Evolutionary conservation across 495 filamentous ascomycete genomes (phyloP), one percentile per base, ranked within the genome.

Genomic region (Cairneyella variabilis): DNA sequence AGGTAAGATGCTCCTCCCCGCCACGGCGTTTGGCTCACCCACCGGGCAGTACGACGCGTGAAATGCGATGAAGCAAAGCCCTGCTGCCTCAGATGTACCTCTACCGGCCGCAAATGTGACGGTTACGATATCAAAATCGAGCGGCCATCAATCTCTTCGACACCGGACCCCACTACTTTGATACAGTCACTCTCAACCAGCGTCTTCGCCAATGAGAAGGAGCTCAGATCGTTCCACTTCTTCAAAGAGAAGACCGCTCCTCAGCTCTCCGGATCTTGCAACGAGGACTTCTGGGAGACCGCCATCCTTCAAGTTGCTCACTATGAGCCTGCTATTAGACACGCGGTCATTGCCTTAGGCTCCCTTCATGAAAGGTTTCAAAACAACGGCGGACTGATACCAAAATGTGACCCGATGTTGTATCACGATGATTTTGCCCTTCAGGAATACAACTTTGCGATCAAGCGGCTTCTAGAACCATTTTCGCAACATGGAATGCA

Each of bases 241-340:
- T 61, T 61, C 25, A 3, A 26, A 6, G 12, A 50, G 6, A 37
- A 17, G 16, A 61, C 58, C 16, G 53, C 44, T 21, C 41, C 48
- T 3, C 53, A 61, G 21, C 50, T 83, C 10, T 69, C 69, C 8
- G 73, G 75, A 9, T 62, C 61, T 23, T 79, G 76, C 53, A 59
- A 56, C 41, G 72, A 68, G 3, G 54, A 46, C 0, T 73, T 80
- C 32, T 83, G 79, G 79, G 62, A 72, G 11, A 65, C 48, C 2
- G 62, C 77, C 6, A 47, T 81, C 2, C 62, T 78, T 22, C 55
- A 52, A 49, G 51, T 52, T 14, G 34, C 40, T n/a, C 59, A 62
- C 12, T 26, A 46, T 21, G 59, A 62, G 18, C 55, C 53, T 3
- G 28, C 56, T 3, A 58, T 62, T 14, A 40, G 39, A 9, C 59